Base-by-base conservation (phyloP, 2,329 filamentous ascomycete genomes). In the Penicillium sp. region DNA sequence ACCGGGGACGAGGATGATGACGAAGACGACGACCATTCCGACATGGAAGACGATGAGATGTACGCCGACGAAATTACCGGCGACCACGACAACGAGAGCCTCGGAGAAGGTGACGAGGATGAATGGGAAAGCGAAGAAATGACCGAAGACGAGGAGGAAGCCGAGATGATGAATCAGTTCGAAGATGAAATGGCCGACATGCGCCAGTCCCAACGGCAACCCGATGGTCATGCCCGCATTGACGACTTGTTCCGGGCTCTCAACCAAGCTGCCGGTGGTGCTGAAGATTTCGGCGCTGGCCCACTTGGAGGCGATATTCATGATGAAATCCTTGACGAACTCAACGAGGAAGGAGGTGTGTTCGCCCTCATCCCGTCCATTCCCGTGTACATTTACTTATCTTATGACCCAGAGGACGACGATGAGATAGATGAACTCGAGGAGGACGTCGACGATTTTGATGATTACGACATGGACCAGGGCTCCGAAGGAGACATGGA, bases 11-110 rank as follows among this genome's bases (percentile, higher is more conserved):
- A 82, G 6, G 77, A 81, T 18, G 78, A 79, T 20, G 81, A 82
- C 6, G 76, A 80, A 46, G 76, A 78, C 39, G 78, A 81, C 28
- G 77, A 78, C 27, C 77, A 79, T 10, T 83, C 86, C 52, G 83
- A 87, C 15, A 82, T 82, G 56, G 75, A 77, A 50, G 73, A 75
- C 46, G 72, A 73, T 56, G 76, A 77, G 54, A 74, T 73, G 25
- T 76, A 79, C 41, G 77, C 77, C 25, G 72, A 71, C 43, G 81
- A 80, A 49, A 80, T 81, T 40, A 78, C 77, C 42, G 76, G 76
- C 18, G 78, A 81, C 45, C 77, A 82, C 45, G 78, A 75, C 55
- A 75, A 78, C 53, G 72, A 75, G 45, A 74, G 74, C 44, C 69
- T 75, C 24, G 72, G 67, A 37, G 75, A 72, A 46, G 75, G 67